phyloP scores from a whole-genome alignment of 768 basidiomycete species.

The Pulveroboletus frians region DNA sequence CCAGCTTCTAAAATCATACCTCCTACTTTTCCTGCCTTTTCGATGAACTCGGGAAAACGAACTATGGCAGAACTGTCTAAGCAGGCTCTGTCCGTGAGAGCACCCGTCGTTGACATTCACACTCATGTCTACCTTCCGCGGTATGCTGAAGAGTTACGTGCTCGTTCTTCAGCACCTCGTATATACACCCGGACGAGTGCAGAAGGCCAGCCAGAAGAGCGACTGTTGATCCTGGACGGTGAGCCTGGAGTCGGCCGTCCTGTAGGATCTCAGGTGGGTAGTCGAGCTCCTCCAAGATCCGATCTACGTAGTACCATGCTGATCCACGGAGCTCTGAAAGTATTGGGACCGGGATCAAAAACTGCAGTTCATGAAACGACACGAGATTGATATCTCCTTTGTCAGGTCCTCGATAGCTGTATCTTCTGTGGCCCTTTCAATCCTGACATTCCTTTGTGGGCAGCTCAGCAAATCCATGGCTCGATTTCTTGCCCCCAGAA shows the following conservation, averaged over 20 bases:
- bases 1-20: slow-evolving; percentile 10
- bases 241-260: slow-evolving; percentile 78
- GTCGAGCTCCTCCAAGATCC: neutral
- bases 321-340: slow-evolving; percentile 26
- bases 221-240: slow-evolving; percentile 72
- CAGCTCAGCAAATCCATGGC: slow-evolving; percentile 88
- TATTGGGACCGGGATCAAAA: slow-evolving; percentile 81
- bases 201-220: slow-evolving; percentile 53
- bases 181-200: slow-evolving; percentile 47
- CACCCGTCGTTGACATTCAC: slow-evolving; percentile 72
- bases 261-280: slow-evolving; percentile 64
- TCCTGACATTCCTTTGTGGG: slow-evolving; percentile 13
- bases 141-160: slow-evolving; percentile 65
- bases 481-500: slow-evolving; percentile 73
- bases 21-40: slow-evolving; percentile 15
- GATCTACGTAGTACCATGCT: neutral
- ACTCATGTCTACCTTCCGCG: slow-evolving; percentile 82
- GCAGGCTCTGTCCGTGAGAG: slow-evolving; percentile 14
- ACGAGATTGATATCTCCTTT: slow-evolving; percentile 74
- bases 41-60: slow-evolving; percentile 25
- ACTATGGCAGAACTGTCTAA: slow-evolving; percentile 25
- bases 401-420: slow-evolving; percentile 48
- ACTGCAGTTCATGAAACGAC: slow-evolving; percentile 78
- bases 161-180: slow-evolving; percentile 58
- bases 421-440: slow-evolving; percentile 4